Evolutionary conservation across 768 basidiomycete genomes (phyloP).

Genomic region (Suillus alpinus): DNA sequence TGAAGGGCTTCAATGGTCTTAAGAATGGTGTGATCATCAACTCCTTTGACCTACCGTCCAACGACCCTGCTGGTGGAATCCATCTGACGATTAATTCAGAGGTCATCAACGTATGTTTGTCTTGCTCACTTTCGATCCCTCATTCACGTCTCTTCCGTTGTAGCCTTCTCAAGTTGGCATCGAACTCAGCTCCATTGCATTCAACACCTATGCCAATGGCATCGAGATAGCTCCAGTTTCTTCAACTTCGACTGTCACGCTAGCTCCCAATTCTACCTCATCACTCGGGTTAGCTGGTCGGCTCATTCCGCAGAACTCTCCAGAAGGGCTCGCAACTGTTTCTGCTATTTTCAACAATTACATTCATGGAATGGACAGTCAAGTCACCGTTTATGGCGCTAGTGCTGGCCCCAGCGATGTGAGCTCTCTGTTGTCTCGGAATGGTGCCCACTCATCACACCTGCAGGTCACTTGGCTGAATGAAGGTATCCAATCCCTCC

Average conservation of each 20-base stretch:
- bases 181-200: conserved; percentile 55
- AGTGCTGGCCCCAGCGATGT: conserved; percentile 59
- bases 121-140: background rate
- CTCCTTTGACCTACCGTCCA: conserved; percentile 65
- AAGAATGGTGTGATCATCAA: conserved; percentile 60
- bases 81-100: conserved; percentile 62
- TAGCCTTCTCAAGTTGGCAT: conserved; percentile 79
- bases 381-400: conserved; percentile 56
- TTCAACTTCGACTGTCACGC: conserved; percentile 46
- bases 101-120: conserved; percentile 51
- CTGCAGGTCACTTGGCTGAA: conserved; percentile 69
- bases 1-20: conserved; percentile 71
- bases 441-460: conserved; percentile 6
- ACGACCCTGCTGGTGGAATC: conserved; percentile 73
- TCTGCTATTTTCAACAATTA: conserved; percentile 71
- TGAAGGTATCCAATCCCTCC: conserved; percentile 62
- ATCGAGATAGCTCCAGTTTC: conserved; percentile 59
- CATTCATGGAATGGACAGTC: conserved; percentile 62
- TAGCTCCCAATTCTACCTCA: conserved; percentile 53
- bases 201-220: conserved; percentile 53
- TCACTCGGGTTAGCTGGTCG: conserved; percentile 57
- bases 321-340: conserved; percentile 52
- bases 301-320: conserved; percentile 56
- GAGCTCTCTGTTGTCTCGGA: conserved; percentile 12
- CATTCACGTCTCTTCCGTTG: conserved; percentile 8